Conservation (phyloP, 2,329 filamentous ascomycete species). For the Elsinoe fawcettii region DNA sequence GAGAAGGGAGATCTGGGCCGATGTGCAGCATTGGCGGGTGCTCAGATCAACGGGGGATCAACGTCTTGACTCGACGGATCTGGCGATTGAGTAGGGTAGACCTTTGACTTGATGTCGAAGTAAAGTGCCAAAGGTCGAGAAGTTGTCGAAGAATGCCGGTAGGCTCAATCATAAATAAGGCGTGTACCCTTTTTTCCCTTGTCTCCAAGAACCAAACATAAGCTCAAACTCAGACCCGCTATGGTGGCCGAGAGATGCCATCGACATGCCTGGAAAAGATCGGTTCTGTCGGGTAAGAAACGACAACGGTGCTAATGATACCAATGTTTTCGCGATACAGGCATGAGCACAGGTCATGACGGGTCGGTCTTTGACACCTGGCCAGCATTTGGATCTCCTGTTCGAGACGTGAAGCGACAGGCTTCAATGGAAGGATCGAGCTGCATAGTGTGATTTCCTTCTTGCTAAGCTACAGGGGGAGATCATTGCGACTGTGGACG, state of each 20-base stretch:
- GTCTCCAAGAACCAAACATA: not conserved
- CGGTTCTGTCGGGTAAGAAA: not conserved
- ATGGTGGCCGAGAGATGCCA: not conserved
- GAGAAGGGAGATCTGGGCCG: not conserved
- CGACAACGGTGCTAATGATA: conserved; percentile 1
- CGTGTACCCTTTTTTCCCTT: not conserved
- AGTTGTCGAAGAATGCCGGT: not conserved
- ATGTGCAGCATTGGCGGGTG: not conserved
- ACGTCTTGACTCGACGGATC: not conserved
- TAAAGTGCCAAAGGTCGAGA: not conserved
- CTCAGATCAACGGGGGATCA: not conserved
- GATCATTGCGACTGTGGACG: no score
- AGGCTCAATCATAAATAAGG: not conserved
- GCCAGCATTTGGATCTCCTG: no score
- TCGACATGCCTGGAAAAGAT: not conserved
- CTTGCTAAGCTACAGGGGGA: no score
- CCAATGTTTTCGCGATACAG: not conserved
- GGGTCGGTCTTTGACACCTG: no score
- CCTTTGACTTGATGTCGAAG: not conserved
- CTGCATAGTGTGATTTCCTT: no score
- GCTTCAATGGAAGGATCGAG: no score
- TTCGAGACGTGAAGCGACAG: no score
- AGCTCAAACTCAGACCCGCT: not conserved
- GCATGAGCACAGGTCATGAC: no score
- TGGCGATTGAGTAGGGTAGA: not conserved